A percentile compares a stretch with the other conserved stretches of the same genome.
These are phyloP conservation scores for Canna indica DNA, from an alignment of 176 grass and related monocot species.

Conservation along the genomic window DNA sequence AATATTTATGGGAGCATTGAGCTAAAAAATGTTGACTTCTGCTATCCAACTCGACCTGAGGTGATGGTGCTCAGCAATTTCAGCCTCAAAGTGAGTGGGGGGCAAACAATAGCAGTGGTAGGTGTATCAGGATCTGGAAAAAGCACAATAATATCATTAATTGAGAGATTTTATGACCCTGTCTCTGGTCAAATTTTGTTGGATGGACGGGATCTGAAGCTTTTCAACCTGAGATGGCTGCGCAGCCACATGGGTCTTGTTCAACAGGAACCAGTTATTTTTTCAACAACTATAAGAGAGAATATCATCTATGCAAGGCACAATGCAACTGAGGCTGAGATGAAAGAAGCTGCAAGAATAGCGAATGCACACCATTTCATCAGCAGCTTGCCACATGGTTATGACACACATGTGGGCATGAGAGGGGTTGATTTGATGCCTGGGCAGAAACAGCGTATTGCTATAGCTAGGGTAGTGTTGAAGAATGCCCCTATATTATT, in stretches of 20 bases:
- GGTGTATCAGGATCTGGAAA: slow-evolving; percentile 95
- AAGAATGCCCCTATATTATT: slow-evolving; percentile 97
- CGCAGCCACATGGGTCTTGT: slow-evolving; percentile 95
- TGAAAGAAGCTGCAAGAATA: slow-evolving; percentile 94
- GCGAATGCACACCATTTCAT: slow-evolving; percentile 99
- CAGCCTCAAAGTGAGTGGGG: slow-evolving; percentile 85
- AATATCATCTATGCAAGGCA: slow-evolving; percentile 98
- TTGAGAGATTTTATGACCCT: slow-evolving; percentile 93
- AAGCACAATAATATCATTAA: slow-evolving; percentile 96
- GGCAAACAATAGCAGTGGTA: slow-evolving; percentile 91
- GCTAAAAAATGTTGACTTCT: slow-evolving; percentile 94
- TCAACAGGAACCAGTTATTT: slow-evolving; percentile 93
- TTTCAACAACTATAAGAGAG: slow-evolving; percentile 97
- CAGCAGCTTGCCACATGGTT: slow-evolving; percentile 94
- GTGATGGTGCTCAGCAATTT: slow-evolving; percentile 96
- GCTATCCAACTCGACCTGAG: slow-evolving; percentile 74
- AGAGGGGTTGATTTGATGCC: slow-evolving; percentile 88
- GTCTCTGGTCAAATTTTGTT: slow-evolving; percentile 87
- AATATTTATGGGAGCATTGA: slow-evolving; percentile 98
- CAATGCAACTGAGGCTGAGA: slow-evolving; percentile 93
- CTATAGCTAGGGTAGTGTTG: slow-evolving; percentile 86
- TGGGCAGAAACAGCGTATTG: slow-evolving; percentile 93
- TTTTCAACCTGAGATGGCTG: slow-evolving; percentile 91
- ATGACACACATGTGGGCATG: slow-evolving; percentile 98
- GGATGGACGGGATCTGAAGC: slow-evolving; percentile 92